Evolutionary conservation across 306 rosid species (phyloP).

Genomic region (Bauhinia variegata): DNA sequence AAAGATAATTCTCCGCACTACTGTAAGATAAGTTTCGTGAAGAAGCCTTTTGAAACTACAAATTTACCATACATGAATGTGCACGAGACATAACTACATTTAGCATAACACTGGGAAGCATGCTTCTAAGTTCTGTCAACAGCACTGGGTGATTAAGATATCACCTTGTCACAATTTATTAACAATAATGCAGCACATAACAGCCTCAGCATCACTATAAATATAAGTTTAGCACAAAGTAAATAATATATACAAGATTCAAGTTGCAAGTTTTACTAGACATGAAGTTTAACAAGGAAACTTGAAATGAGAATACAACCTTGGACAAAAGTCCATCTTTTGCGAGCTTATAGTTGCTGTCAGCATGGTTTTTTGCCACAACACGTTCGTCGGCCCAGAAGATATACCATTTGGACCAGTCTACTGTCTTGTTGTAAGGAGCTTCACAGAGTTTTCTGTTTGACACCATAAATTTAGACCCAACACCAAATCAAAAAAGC

Average conservation of each 20-base stretch:
- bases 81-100: background rate
- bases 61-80: too few species aligned
- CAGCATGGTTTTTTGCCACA: constrained; percentile 83
- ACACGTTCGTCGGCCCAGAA: constrained; percentile 99
- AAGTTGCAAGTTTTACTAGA: background rate
- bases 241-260: constrained; percentile 10
- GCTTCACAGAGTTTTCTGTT: constrained; percentile 85
- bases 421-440: constrained; percentile 96
- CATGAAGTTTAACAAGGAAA: too few species aligned
- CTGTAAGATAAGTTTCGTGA: background rate
- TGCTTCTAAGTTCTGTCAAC: constrained; percentile 3
- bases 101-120: background rate
- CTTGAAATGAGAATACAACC: constrained; percentile 53
- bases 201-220: too few species aligned
- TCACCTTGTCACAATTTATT: constrained; percentile 1
- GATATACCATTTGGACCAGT: constrained; percentile 95
- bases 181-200: background rate
- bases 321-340: constrained; percentile 81
- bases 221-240: constrained; percentile 8
- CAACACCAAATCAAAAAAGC: constrained; percentile 47
- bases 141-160: constrained; percentile 10
- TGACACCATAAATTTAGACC: constrained; percentile 47
- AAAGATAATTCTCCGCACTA: background rate
- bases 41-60: background rate
- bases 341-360: constrained; percentile 96